These are phyloP conservation scores for Berkeleyomyces rouxiae DNA, from an alignment of 2,329 filamentous ascomycete genomes.

Conservation along the genomic window DNA sequence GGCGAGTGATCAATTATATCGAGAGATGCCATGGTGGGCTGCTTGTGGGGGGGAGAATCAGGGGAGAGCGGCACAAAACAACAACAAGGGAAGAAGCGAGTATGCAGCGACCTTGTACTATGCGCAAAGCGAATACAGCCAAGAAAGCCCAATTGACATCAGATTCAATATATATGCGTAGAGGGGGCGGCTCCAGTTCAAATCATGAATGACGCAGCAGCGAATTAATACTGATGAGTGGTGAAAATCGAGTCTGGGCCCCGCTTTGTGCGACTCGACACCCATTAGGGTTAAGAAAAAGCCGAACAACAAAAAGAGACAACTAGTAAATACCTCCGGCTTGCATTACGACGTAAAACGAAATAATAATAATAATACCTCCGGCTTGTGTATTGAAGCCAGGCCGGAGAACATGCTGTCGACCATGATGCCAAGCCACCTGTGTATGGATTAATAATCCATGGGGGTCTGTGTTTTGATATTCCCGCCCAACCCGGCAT, in stretches of 20 bases:
- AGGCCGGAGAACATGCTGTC: no score
- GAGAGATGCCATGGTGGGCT: conserved; percentile 29
- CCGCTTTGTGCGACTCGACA: conserved; percentile 4
- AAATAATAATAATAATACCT: no score
- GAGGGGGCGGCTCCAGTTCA: background rate
- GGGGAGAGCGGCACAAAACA: background rate
- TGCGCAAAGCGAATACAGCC: no score
- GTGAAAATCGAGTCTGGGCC: background rate
- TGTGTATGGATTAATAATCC: no score
- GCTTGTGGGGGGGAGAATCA: background rate
- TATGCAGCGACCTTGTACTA: no score
- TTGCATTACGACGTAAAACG: no score
- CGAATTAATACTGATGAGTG: background rate
- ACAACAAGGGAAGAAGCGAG: background rate
- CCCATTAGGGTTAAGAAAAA: background rate
- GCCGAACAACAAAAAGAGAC: background rate
- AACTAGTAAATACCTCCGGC: background rate
- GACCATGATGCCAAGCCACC: no score
- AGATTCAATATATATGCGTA: background rate
- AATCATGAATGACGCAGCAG: background rate
- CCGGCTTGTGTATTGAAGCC: no score
- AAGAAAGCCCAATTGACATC: background rate
- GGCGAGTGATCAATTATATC: conserved; percentile 66
- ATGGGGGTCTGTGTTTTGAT: no score
- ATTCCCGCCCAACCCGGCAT: no score